phyloP scores from a whole-genome alignment of 179 eudicot genomes.

The Silene vulgaris region DNA sequence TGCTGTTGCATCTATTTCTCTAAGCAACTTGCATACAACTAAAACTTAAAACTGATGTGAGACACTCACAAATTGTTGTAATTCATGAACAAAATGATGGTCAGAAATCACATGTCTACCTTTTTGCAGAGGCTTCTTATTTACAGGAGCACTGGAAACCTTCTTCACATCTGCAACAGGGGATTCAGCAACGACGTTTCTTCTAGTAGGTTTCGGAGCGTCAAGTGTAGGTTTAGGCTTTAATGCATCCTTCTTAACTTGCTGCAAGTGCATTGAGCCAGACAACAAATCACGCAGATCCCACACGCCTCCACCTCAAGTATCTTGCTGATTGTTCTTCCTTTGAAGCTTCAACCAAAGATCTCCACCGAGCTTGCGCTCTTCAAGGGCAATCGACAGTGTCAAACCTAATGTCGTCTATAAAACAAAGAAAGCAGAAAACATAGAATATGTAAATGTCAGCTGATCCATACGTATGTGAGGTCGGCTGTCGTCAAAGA shows the following conservation, averaged over 20 bases:
- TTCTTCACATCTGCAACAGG: slow-evolving; percentile 48
- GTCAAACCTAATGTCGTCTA: slow-evolving; percentile 31
- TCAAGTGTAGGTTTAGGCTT: slow-evolving; percentile 50
- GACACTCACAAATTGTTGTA: not conserved
- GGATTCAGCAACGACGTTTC: slow-evolving; percentile 51
- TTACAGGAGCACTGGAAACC: slow-evolving; percentile 40
- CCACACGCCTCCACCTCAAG: slow-evolving; percentile 54
- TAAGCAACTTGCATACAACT: not conserved
- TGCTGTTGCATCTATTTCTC: not conserved
- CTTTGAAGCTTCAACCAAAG: slow-evolving; percentile 81
- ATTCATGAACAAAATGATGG: not conserved
- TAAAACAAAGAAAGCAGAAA: slow-evolving; percentile 24
- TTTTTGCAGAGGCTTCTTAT: slow-evolving; percentile 59
- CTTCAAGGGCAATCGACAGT: slow-evolving; percentile 43
- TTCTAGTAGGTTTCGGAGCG: slow-evolving; percentile 55
- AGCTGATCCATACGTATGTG: slow-evolving; percentile 51
- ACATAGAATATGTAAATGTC: slow-evolving; percentile 20
- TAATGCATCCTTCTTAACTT: slow-evolving; percentile 36
- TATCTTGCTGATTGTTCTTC: slow-evolving; percentile 50
- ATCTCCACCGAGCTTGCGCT: slow-evolving; percentile 61
- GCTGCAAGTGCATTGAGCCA: slow-evolving; percentile 49
- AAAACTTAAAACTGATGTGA: not conserved
- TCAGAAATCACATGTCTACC: slow-evolving; percentile 30
- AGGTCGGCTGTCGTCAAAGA: slow-evolving; percentile 48
- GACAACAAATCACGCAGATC: slow-evolving; percentile 89